Conservation (phyloP, 1,284 basidiomycete genomes). For the Ustilago vetiveriae region DNA sequence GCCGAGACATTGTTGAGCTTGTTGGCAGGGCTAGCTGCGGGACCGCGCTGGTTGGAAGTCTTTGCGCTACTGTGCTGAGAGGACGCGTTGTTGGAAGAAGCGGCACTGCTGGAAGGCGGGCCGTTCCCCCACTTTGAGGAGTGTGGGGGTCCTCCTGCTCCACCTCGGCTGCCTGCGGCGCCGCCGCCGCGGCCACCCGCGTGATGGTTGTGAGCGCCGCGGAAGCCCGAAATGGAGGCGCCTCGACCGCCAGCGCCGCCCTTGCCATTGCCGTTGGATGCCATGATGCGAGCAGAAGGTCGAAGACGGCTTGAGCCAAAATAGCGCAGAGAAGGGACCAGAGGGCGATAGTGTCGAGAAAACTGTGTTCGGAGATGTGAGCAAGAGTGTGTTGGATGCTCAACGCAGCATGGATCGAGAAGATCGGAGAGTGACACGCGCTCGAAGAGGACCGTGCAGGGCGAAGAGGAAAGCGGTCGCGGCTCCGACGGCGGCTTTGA, state of each 20-base stretch:
- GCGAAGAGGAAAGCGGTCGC: too few species aligned
- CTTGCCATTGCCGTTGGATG: constrained; percentile 31
- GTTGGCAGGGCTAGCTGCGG: constrained; percentile 11
- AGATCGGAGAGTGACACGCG: too few species aligned
- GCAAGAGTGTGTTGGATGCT: too few species aligned
- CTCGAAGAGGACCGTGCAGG: too few species aligned
- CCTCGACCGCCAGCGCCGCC: constrained; percentile 22
- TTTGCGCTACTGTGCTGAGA: constrained; percentile 24
- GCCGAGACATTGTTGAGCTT: constrained; percentile 13
- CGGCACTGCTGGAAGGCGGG: constrained; percentile 17
- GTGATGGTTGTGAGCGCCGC: constrained; percentile 19
- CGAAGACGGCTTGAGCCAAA: neutral
- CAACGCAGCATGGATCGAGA: too few species aligned
- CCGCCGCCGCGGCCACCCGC: constrained; percentile 30
- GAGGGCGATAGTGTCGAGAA: too few species aligned
- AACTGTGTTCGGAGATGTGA: too few species aligned
- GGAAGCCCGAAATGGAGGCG: constrained; percentile 22
- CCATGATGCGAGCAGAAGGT: constrained; percentile 18
- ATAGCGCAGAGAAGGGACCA: too few species aligned
- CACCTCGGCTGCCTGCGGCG: constrained; percentile 18
- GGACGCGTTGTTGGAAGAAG: constrained; percentile 12
- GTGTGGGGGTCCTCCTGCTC: constrained; percentile 26
- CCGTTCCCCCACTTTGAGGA: constrained; percentile 38
- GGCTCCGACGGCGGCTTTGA: too few species aligned
- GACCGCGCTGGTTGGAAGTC: constrained; percentile 15